phyloP scores from a whole-genome alignment of 805 yeast species.

The Candida maltosa region DNA sequence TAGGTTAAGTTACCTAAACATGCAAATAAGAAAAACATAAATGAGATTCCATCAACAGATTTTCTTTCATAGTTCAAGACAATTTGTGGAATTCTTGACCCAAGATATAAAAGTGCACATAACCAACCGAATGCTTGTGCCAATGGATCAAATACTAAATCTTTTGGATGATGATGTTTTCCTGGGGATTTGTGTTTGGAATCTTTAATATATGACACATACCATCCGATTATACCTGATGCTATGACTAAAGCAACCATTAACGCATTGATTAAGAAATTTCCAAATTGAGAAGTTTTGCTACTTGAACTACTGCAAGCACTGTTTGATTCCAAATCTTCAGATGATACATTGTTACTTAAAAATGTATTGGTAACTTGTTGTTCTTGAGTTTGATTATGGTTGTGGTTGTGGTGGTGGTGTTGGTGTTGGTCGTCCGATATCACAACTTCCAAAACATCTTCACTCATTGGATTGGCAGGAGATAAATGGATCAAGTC shows the following conservation, averaged over 20 bases:
- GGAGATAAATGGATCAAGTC: slow-evolving; percentile 84
- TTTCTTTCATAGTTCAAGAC: slow-evolving; percentile 79
- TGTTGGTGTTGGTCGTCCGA: slow-evolving; percentile 33
- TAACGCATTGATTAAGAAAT: slow-evolving; percentile 30
- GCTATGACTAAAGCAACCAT: slow-evolving; percentile 66
- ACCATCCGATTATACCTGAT: slow-evolving; percentile 89
- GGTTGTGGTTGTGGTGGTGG: slow-evolving; percentile 14
- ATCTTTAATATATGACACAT: slow-evolving; percentile 53
- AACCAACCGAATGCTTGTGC: slow-evolving; percentile 89
- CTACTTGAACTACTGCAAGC: slow-evolving; percentile 2
- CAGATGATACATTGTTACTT: slow-evolving; percentile 23
- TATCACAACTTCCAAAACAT: slow-evolving; percentile 59
- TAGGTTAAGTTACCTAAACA: slow-evolving; percentile 91
- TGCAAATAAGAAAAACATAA: slow-evolving; percentile 90
- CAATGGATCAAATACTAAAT: slow-evolving; percentile 61
- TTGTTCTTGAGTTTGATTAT: slow-evolving; percentile 13
- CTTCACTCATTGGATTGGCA: slow-evolving; percentile 78
- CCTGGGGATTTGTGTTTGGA: slow-evolving; percentile 31
- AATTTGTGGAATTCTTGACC: slow-evolving; percentile 92
- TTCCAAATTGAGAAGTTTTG: slow-evolving; percentile 16
- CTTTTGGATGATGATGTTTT: slow-evolving; percentile 29
- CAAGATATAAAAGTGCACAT: slow-evolving; percentile 72
- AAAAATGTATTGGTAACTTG: slow-evolving; percentile 15
- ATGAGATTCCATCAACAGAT: slow-evolving; percentile 92
- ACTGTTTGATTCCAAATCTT: slow-evolving; percentile 9